phyloP scores from a whole-genome alignment of 768 basidiomycete genomes.

The Mycena maculata region DNA sequence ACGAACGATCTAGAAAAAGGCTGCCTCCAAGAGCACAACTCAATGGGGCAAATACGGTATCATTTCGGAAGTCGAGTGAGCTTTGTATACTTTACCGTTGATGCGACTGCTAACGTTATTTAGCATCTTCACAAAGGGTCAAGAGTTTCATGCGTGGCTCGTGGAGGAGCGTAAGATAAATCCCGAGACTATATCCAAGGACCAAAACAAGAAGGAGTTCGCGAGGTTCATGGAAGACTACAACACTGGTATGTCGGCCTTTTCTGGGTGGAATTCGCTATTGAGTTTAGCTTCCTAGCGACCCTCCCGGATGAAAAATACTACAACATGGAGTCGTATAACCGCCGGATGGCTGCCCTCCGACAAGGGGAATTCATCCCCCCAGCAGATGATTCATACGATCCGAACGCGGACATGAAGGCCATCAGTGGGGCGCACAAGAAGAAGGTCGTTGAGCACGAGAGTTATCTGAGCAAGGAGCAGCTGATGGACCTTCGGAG shows the following conservation, averaged over 20 bases:
- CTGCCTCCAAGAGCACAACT: conserved; percentile 57
- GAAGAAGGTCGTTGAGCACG: conserved; percentile 72
- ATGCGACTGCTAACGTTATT: conserved; percentile 9
- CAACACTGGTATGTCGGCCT: conserved; percentile 70
- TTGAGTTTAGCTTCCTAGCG: conserved; percentile 56
- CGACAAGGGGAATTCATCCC: conserved; percentile 87
- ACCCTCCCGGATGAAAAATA: conserved; percentile 96
- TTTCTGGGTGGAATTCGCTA: not conserved
- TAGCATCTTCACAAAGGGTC: conserved; percentile 84
- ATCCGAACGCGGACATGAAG: conserved; percentile 86
- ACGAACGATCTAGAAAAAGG: conserved; percentile 59
- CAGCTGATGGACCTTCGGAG: conserved; percentile 84
- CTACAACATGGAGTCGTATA: conserved; percentile 90
- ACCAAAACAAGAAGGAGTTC: conserved; percentile 89
- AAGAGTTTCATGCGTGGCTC: conserved; percentile 93
- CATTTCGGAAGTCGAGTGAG: conserved; percentile 88
- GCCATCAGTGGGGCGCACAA: conserved; percentile 79
- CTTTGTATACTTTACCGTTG: conserved; percentile 7
- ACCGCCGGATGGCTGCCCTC: conserved; percentile 84
- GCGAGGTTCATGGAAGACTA: conserved; percentile 84
- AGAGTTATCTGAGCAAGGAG: conserved; percentile 81
- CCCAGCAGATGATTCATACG: conserved; percentile 77
- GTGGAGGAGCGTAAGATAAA: conserved; percentile 93
- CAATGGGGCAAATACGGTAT: conserved; percentile 95
- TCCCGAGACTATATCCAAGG: conserved; percentile 88